phyloP scores from a whole-genome alignment of 2,329 filamentous ascomycete species.

The Xylariales sp. region DNA sequence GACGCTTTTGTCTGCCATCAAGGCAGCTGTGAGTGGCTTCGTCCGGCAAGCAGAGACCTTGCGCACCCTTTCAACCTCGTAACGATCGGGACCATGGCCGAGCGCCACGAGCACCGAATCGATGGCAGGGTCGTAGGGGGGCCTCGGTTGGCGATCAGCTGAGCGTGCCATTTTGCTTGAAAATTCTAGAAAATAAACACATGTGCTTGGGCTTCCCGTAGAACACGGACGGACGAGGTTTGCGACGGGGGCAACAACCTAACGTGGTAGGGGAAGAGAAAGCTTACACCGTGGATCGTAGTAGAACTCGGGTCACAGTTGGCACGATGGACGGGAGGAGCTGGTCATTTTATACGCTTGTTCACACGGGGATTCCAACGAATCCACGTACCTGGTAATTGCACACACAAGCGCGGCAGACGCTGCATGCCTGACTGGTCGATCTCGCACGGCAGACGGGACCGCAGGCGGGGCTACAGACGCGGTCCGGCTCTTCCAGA shows the following conservation, averaged over 20 bases:
- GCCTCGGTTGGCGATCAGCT: slow-evolving; percentile 46
- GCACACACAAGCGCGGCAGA: slow-evolving; percentile 31
- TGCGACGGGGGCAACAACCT: not conserved
- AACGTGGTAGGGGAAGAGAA: not conserved
- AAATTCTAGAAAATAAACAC: slow-evolving; percentile 22
- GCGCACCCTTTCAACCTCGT: slow-evolving; percentile 48
- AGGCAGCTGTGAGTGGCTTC: slow-evolving; percentile 43
- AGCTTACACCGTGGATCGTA: slow-evolving; percentile 3
- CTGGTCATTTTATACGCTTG: slow-evolving; percentile 31
- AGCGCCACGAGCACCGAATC: slow-evolving; percentile 42
- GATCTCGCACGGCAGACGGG: slow-evolving; percentile 29
- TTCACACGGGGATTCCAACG: slow-evolving; percentile 4
- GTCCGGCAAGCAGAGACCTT: slow-evolving; percentile 44
- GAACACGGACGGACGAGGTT: slow-evolving; percentile 6
- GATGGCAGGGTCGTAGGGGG: slow-evolving; percentile 48
- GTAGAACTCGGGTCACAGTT: slow-evolving; percentile 5
- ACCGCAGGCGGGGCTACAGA: slow-evolving; percentile 27
- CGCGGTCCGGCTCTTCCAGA: slow-evolving; percentile 32
- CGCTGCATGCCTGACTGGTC: slow-evolving; percentile 28
- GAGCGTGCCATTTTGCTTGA: slow-evolving; percentile 43
- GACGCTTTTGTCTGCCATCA: slow-evolving; percentile 47
- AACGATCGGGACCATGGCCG: slow-evolving; percentile 43
- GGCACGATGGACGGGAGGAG: slow-evolving; percentile 21
- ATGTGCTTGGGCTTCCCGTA: slow-evolving; percentile 21
- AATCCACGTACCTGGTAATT: slow-evolving; percentile 36